Evolutionary conservation across 2,329 filamentous ascomycete species (phyloP).

Genomic region (Monosporascus sp.): DNA sequence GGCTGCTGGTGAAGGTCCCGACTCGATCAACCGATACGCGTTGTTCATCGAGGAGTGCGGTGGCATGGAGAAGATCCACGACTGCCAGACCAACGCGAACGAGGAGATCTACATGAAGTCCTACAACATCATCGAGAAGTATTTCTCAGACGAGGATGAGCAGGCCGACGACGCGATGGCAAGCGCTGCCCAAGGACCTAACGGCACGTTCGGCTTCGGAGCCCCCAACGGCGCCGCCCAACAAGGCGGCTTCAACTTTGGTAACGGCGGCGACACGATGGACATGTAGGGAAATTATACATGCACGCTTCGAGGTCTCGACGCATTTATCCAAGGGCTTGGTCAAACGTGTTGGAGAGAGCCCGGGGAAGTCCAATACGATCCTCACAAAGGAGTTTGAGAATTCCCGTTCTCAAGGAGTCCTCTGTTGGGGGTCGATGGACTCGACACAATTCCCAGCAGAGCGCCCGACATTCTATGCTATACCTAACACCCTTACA

Average conservation of each 20-base stretch:
- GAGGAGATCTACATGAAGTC: constrained; percentile 99
- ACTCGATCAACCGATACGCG: constrained; percentile 91
- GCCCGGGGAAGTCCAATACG: neutral
- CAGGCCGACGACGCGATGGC: constrained; percentile 77
- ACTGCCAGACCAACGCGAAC: constrained; percentile 99
- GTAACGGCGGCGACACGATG: constrained; percentile 62
- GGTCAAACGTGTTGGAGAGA: neutral
- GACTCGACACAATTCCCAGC: neutral
- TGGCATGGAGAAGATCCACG: constrained; percentile 99
- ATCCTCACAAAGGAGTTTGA: neutral
- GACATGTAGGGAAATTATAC: constrained; percentile 48
- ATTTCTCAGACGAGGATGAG: constrained; percentile 98
- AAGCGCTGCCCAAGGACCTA: constrained; percentile 61
- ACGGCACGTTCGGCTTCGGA: constrained; percentile 76
- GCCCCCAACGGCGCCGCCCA: constrained; percentile 47
- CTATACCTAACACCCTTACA: constrained; percentile 5
- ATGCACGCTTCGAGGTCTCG: neutral
- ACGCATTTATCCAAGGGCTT: neutral
- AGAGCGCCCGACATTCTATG: neutral
- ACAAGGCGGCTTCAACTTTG: constrained; percentile 90
- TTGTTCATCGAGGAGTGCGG: constrained; percentile 98
- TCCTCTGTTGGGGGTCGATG: neutral
- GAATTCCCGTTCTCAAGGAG: neutral
- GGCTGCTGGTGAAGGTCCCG: constrained; percentile 65
- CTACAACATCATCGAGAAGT: constrained; percentile 99